Evolutionary conservation across 371 early-diverging fungal species (phyloP).

Genomic region (Lichtheimia ornata): DNA sequence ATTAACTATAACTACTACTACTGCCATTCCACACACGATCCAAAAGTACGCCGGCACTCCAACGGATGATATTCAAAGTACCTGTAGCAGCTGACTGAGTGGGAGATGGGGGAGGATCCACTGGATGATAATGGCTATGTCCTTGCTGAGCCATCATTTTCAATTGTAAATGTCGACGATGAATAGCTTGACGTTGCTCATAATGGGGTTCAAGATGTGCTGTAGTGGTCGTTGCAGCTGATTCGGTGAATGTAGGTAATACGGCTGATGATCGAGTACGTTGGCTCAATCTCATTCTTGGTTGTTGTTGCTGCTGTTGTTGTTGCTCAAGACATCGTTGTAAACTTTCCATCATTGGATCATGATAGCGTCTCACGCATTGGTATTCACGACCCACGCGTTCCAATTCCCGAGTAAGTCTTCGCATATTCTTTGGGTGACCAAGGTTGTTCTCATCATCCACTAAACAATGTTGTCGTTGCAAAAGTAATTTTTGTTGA

Average conservation of each 20-base stretch:
- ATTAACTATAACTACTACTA: background rate
- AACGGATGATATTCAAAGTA: constrained; percentile 18
- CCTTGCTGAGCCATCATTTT: constrained; percentile 10
- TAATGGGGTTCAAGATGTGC: constrained; percentile 12
- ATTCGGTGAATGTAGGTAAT: constrained; percentile 10
- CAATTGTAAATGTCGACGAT: constrained; percentile 18
- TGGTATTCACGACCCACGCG: constrained; percentile 47
- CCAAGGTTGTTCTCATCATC: constrained; percentile 50
- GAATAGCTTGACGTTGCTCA: constrained; percentile 22
- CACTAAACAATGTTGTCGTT: constrained; percentile 49
- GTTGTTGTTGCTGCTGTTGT: constrained; percentile 11
- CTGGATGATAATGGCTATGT: background rate
- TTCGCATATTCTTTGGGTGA: constrained; percentile 53
- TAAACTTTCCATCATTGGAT: constrained; percentile 45
- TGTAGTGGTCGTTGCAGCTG: background rate
- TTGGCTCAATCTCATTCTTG: background rate
- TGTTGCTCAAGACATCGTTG: constrained; percentile 24
- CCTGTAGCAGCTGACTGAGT: background rate
- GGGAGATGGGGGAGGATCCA: background rate
- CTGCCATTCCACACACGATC: constrained; percentile 23
- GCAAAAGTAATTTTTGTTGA: constrained; percentile 53
- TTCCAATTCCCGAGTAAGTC: constrained; percentile 50
- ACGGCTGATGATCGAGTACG: constrained; percentile 18
- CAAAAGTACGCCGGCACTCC: constrained; percentile 26
- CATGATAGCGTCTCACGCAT: constrained; percentile 32